Conservation (phyloP, 2,329 filamentous ascomycete genomes). For the Diaporthe batatas region DNA sequence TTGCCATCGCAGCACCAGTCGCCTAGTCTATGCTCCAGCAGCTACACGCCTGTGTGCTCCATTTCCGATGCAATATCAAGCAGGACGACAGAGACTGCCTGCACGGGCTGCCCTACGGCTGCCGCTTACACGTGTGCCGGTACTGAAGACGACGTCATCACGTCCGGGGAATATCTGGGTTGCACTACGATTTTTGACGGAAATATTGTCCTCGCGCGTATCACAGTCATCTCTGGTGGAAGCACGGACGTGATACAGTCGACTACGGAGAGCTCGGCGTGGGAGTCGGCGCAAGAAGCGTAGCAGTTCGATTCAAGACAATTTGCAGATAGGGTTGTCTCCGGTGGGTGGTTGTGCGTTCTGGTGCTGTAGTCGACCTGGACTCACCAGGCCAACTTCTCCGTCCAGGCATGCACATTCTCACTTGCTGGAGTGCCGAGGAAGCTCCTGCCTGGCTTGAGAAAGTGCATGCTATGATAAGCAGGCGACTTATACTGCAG, state of each 20-base stretch:
- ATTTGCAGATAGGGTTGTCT: no score
- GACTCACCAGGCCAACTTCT: no score
- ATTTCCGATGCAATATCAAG: conserved; percentile 42
- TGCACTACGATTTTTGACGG: conserved; percentile 46
- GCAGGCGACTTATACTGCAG: no score
- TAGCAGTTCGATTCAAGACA: conserved; percentile 37
- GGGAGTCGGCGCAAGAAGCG: conserved; percentile 35
- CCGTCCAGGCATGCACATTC: not conserved
- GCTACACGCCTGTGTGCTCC: conserved; percentile 48
- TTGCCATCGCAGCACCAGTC: conserved; percentile 47
- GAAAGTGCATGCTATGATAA: not conserved
- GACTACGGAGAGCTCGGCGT: conserved; percentile 20
- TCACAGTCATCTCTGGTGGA: conserved; percentile 45
- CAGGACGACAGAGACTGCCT: conserved; percentile 46
- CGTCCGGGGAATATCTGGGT: conserved; percentile 38
- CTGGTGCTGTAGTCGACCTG: not conserved
- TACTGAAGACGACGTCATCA: not conserved
- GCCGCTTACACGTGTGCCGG: conserved; percentile 45
- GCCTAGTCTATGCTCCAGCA: conserved; percentile 47
- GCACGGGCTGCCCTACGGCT: conserved; percentile 47
- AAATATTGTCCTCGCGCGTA: conserved; percentile 41
- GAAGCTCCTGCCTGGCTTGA: not conserved
- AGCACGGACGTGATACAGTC: conserved; percentile 28
- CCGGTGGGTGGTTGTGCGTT: no score
- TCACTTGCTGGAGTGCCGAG: no score